Percentiles rank a stretch among this genome's conserved stretches.
These are phyloP conservation scores for Sporodiniella umbellata DNA, from an alignment of 371 early-diverging fungal species.

Conservation along the genomic window DNA sequence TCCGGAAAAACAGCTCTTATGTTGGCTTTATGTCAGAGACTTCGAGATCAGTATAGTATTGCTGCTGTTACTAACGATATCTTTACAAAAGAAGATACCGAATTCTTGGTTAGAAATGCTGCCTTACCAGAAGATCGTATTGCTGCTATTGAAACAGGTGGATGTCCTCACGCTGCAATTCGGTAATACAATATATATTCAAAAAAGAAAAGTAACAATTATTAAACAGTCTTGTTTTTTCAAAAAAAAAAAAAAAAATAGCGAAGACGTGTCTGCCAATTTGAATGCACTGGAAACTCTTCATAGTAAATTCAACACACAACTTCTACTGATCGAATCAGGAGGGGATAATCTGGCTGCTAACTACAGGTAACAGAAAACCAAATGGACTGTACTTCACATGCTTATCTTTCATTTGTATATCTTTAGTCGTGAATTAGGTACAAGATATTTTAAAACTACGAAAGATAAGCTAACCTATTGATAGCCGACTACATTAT, in stretches of 20 bases:
- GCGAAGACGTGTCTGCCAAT: conserved; percentile 95
- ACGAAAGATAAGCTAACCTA: not conserved
- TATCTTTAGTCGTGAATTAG: conserved; percentile 44
- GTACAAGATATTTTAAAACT: conserved; percentile 20
- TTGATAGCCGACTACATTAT: conserved; percentile 89
- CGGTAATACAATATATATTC: too few relatives aligned
- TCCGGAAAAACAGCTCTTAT: conserved; percentile 94
- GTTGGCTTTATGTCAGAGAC: conserved; percentile 81
- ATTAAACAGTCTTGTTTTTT: not conserved
- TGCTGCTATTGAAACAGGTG: conserved; percentile 90
- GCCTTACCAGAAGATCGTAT: conserved; percentile 88
- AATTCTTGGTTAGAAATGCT: conserved; percentile 83
- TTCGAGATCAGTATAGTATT: conserved; percentile 76
- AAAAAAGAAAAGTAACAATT: not conserved
- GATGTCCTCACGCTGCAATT: conserved; percentile 91
- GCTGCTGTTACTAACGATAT: conserved; percentile 89
- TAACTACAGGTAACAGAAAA: conserved; percentile 67
- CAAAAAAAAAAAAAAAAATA: conserved; percentile 47
- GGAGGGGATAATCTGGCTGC: conserved; percentile 95
- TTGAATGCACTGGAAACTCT: conserved; percentile 86
- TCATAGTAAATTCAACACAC: conserved; percentile 77
- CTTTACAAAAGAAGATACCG: conserved; percentile 89
- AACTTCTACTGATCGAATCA: conserved; percentile 85
- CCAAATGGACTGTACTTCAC: not conserved
- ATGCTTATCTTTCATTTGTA: conserved; percentile 5